Percentiles rank a stretch among this genome's conserved stretches.
These are phyloP conservation scores for Didymella glomerata DNA, from an alignment of 2,329 filamentous ascomycete genomes.

Conservation along the genomic window DNA sequence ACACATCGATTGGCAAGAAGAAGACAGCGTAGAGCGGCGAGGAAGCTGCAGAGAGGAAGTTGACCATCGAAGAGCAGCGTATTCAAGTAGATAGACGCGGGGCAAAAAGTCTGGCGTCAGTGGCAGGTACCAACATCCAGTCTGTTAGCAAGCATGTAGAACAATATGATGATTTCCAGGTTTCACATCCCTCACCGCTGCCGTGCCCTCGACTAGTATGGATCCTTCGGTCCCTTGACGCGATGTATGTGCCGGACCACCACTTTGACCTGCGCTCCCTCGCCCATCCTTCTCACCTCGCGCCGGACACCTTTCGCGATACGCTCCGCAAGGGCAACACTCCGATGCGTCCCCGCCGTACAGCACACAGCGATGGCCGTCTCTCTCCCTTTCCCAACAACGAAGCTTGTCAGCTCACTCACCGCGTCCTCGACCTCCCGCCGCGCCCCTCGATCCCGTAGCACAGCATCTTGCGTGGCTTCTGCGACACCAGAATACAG, in stretches of 20 bases:
- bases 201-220: constrained; percentile 23
- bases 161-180: constrained; percentile 20
- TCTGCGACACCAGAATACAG: constrained; percentile 36
- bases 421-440: constrained; percentile 26
- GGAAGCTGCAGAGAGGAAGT: neutral
- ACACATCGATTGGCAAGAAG: constrained; percentile 78
- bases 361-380: constrained; percentile 38
- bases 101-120: constrained; percentile 1
- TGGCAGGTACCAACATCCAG: constrained; percentile 14
- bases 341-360: constrained; percentile 42
- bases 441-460: constrained; percentile 29
- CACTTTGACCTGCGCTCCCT: constrained; percentile 30
- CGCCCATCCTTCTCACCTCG: constrained; percentile 22
- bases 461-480: constrained; percentile 34
- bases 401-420: constrained; percentile 22
- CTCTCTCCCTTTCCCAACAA: constrained; percentile 8
- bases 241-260: constrained; percentile 43
- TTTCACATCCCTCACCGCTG: neutral
- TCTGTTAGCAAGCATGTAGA: constrained; percentile 31
- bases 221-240: constrained; percentile 31
- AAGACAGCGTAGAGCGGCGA: constrained; percentile 44
- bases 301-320: constrained; percentile 34
- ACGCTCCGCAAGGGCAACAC: constrained; percentile 42
- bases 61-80: neutral
- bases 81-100: neutral